A percentile compares a stretch with the other conserved stretches of the same genome.
These are phyloP conservation scores for Coemansia sp. DNA, from an alignment of 192 early-diverging fungal species.

Conservation along the genomic window DNA sequence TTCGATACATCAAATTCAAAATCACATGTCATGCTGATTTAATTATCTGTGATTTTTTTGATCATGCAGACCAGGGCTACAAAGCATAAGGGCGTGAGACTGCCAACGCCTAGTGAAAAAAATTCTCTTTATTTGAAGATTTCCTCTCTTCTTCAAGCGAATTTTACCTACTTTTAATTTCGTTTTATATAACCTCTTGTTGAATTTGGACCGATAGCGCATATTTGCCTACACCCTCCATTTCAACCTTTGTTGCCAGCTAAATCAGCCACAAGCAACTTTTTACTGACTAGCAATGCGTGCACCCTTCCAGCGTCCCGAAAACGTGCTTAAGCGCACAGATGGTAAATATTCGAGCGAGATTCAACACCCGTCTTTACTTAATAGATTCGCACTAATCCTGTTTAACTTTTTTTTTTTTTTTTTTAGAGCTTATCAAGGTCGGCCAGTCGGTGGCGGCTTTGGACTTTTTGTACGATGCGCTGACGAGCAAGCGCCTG, in stretches of 20 bases:
- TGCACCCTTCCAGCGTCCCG: conserved; percentile 66
- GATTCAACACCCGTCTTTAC: conserved; percentile 9
- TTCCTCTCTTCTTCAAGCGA: background rate
- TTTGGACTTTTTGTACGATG: conserved; percentile 86
- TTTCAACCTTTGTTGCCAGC: background rate
- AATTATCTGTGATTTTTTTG: background rate
- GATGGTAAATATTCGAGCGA: conserved; percentile 62
- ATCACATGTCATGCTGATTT: background rate
- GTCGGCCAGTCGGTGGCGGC: conserved; percentile 85
- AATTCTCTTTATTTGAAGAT: background rate
- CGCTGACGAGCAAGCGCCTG: conserved; percentile 88
- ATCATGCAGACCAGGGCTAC: background rate
- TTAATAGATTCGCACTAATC: background rate
- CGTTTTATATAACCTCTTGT: background rate
- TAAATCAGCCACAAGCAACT: background rate
- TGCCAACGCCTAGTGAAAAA: background rate
- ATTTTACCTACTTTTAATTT: background rate
- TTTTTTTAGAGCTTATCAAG: conserved; percentile 61
- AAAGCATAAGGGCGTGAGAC: background rate
- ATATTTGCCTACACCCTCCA: background rate
- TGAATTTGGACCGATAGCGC: conserved; percentile 1
- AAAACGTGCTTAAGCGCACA: conserved; percentile 87
- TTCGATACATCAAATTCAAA: too few species aligned
- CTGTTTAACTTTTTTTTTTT: too few species aligned
- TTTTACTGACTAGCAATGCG: conserved; percentile 40